Base-by-base conservation (phyloP, 2,329 filamentous ascomycete genomes). In the Pseudofabraea citricarpa region DNA sequence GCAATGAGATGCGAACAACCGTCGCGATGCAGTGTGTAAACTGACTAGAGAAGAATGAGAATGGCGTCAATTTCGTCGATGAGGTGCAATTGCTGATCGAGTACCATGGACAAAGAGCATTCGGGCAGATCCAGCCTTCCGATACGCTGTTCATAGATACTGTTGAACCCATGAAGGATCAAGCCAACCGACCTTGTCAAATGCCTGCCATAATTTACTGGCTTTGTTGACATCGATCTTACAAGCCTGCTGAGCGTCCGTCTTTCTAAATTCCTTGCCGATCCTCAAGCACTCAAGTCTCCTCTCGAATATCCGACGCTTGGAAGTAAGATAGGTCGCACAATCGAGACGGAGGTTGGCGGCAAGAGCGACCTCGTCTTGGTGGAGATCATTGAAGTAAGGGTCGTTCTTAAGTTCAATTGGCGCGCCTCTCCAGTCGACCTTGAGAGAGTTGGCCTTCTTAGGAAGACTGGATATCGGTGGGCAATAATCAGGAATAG, bases 191-290 rank as follows among this genome's bases (percentile, higher is more conserved):
- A 93, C 87, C 56, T 82, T 84, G 39, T 95, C 87, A 60, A 88
- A 97, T 5, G 89, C 89, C 27, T 82, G 83, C 87, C 89, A 95
- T 36, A 97, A 73, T 64, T 91, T 91, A 53, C 88, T 94, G 3
- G 90, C 89, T 72, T 96, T 97, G 73, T 96, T 96, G 63, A 97
- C 91, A 58, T 97, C 91, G 51, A 96, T 95, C 71, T 94, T 94
- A 75, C 89, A 95, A n/a, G 88, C 89, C 63, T 95, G 87, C 64
- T 97, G 91, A 5, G 90, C 89, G 61, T 95, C 88, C 1, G 91
- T 97, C 76, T 95, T 95, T 63, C 88, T 83, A 64, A 95, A 96
- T 58, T 90, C 86, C 65, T 94, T 93, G 60, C 77, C 77, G 26
- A 79, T 81, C 44, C 71, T 66, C 27, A 81, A 68, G 2, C 82